phyloP scores from a whole-genome alignment of 75 land plant genomes.

The Chamaecyparis obtusa region DNA sequence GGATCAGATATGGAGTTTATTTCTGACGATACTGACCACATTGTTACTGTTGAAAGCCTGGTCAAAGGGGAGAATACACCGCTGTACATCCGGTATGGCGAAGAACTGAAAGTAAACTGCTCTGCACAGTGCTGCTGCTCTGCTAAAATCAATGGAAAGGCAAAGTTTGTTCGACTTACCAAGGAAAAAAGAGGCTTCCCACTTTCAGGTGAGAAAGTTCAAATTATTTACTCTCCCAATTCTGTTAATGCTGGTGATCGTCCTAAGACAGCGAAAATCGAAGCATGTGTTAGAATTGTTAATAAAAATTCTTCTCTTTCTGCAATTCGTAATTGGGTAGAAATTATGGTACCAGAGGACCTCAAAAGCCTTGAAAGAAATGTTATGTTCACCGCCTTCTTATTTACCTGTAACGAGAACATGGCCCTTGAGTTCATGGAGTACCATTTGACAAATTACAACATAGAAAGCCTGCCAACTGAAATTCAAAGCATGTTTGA shows the following conservation, averaged over 20 bases:
- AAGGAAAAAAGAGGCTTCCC: not conserved
- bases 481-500: not conserved
- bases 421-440: not conserved
- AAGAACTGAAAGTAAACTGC: not conserved
- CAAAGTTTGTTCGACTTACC: not conserved
- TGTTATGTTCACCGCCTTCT: not conserved
- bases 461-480: not conserved
- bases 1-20: no score
- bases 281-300: not conserved
- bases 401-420: not conserved
- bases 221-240: not conserved
- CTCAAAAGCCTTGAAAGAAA: not conserved
- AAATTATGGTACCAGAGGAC: not conserved
- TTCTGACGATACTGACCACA: no score
- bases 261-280: not conserved
- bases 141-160: not conserved
- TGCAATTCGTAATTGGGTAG: not conserved
- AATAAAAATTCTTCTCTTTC: not conserved
- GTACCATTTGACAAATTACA: not conserved
- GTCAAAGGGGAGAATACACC: not conserved
- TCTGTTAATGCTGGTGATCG: not conserved
- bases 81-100: not conserved
- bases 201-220: not conserved
- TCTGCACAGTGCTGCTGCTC: not conserved
- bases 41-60: no score